Conservation (phyloP, 129 eudicot species). For the Solidago caesia region DNA sequence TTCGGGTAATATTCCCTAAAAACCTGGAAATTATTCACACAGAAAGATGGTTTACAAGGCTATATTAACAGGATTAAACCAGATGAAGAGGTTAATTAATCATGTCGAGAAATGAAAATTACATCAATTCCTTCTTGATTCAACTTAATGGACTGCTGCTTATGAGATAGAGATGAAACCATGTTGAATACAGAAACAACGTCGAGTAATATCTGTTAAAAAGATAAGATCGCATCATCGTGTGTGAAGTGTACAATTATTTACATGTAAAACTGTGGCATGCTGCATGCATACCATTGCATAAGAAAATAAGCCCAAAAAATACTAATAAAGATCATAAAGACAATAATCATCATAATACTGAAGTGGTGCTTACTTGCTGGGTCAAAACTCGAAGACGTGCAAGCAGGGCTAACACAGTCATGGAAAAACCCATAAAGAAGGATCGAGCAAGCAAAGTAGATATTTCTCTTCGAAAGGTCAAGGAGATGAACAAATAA, state of each 20-base stretch:
- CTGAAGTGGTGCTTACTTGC: conserved; percentile 55
- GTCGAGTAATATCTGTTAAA: conserved; percentile 68
- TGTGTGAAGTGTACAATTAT: too few species aligned
- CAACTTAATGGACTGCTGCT: conserved; percentile 56
- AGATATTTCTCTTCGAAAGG: conserved; percentile 65
- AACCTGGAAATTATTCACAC: conserved; percentile 43
- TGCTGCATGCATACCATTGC: too few species aligned
- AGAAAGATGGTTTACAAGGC: neutral
- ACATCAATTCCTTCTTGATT: conserved; percentile 85
- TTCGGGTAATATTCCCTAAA: conserved; percentile 68
- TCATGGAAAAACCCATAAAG: conserved; percentile 70
- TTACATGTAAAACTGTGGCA: too few species aligned
- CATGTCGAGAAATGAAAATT: conserved; percentile 4
- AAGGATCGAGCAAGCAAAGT: conserved; percentile 79
- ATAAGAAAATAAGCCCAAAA: neutral
- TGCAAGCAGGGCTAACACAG: conserved; percentile 70
- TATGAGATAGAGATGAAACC: conserved; percentile 61
- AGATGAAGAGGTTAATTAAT: neutral
- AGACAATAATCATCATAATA: neutral
- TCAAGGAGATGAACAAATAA: conserved; percentile 39
- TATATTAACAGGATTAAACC: neutral
- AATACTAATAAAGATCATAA: neutral
- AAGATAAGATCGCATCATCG: neutral
- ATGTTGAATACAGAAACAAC: conserved; percentile 58
- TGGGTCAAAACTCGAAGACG: conserved; percentile 85